Evolutionary conservation across 2,329 filamentous ascomycete genomes (phyloP), one percentile per base, ranked within the genome.

Genomic region (Elsinoe ampelina): DNA sequence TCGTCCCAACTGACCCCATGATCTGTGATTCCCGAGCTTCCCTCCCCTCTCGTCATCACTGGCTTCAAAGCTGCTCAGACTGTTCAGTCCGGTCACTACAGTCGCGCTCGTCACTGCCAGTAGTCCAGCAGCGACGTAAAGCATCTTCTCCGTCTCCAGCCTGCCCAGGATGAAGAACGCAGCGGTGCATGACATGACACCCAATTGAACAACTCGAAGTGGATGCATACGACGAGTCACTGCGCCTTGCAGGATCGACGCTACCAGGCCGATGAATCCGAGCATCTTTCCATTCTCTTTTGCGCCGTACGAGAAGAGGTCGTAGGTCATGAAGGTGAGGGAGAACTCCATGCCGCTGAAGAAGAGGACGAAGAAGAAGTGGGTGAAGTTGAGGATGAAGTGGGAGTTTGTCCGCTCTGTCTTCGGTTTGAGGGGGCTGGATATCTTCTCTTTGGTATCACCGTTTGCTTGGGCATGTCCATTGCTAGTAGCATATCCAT

Each of bases 281-380:
- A 98, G 82, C 1, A 98, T 78, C 10, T 84, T 82, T 13, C 93
- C 93, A 62, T 95, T 95, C 54, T 89, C 81, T 42, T 83, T 81
- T 0, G 90, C 86, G 10, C 79, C 82, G 68, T 93, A 95, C 7
- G 81, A 80, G 70, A 97, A 97, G 43, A 98, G 81, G 55, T 95
- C 92, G 65, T 93, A 95, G 0, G 92, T 97, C 83, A 98, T 91
- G 70, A 98, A 98, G 0, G 93, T 91, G 2, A 98, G 80, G 0
- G 90, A 95, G 71, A 95, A 97, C 69, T 98, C 93, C 86, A 98
- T 92, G 59, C 93, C 93, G 1, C 89, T 95, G 73, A 98, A 98
- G 73, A 95, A 95, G 11, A 98, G 83, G 59, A 98, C 83, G 71
- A 98, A 98, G 47, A 85, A 74, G 66, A 97, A 86, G 71, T 98